Conservation (phyloP, 140 eudicot species). For the Senecio squalidus region DNA sequence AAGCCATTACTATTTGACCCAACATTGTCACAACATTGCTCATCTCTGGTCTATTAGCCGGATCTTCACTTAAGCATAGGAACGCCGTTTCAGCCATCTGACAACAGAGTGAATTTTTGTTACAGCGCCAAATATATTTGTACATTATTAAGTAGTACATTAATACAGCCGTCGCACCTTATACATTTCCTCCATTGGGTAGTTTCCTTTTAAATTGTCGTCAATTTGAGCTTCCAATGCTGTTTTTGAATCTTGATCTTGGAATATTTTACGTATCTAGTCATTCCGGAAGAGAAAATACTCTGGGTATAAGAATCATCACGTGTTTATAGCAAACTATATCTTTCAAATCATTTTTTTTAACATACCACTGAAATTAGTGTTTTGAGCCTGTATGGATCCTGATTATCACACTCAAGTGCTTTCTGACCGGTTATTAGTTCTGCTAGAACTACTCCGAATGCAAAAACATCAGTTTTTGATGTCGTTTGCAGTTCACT, state of each 20-base stretch:
- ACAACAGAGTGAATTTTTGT: conserved; percentile 2
- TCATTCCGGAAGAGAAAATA: conserved; percentile 9
- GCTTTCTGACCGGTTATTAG: conserved; percentile 66
- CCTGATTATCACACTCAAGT: conserved; percentile 42
- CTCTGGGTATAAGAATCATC: neutral
- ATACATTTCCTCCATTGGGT: conserved; percentile 44
- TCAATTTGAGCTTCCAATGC: conserved; percentile 47
- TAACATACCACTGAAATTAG: conserved; percentile 54
- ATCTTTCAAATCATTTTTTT: neutral
- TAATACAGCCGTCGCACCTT: conserved; percentile 34
- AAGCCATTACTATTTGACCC: conserved; percentile 40
- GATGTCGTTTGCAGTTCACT: conserved; percentile 58
- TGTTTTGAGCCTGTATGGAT: conserved; percentile 51
- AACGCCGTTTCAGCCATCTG: conserved; percentile 63
- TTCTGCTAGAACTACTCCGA: conserved; percentile 69
- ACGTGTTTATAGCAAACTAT: neutral
- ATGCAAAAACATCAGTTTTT: conserved; percentile 68
- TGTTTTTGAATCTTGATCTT: conserved; percentile 37
- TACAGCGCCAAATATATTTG: too few species aligned
- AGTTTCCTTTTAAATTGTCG: conserved; percentile 40
- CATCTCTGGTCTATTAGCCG: conserved; percentile 59
- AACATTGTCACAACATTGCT: conserved; percentile 40
- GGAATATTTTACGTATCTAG: conserved; percentile 42
- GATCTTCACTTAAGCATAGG: conserved; percentile 51
- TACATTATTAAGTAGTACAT: too few species aligned